A percentile compares a stretch with the other conserved stretches of the same genome.
Evolutionary conservation across 2,329 filamentous ascomycete genomes (phyloP).

Genomic region (Phoma sp.): DNA sequence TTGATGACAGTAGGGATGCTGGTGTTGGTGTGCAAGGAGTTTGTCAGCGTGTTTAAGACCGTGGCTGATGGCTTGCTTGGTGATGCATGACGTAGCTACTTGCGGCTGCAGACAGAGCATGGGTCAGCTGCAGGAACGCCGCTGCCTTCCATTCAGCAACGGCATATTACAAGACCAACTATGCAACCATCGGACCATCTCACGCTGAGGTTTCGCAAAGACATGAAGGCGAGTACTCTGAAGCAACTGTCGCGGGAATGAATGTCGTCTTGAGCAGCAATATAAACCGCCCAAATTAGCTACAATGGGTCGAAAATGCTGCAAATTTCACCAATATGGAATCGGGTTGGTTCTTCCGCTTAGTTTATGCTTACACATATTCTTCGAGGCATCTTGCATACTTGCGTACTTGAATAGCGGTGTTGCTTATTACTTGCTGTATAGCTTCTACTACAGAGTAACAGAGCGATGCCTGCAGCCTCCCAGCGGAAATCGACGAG

Average conservation of each 20-base stretch:
- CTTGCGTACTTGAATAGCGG: neutral
- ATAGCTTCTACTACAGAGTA: neutral
- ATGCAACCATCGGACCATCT: neutral
- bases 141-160: conserved; percentile 15
- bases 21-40: conserved; percentile 27
- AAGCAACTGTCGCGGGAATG: conserved; percentile 5
- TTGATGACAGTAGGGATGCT: conserved; percentile 24
- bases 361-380: conserved; percentile 39
- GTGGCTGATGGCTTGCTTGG: neutral
- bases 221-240: neutral
- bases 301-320: conserved; percentile 12
- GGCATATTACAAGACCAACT: too few species aligned
- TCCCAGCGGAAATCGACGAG: neutral
- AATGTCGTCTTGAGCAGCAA: conserved; percentile 5
- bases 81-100: conserved; percentile 9
- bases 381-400: neutral
- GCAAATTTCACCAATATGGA: conserved; percentile 32
- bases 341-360: conserved; percentile 18
- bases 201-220: neutral
- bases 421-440: neutral
- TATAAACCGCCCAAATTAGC: conserved; percentile 31
- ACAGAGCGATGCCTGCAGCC: neutral
- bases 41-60: conserved; percentile 35
- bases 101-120: conserved; percentile 1
- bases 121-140: conserved; percentile 14